Evolutionary conservation across 768 basidiomycete species (phyloP).

Genomic region (Leccinum obscurum): DNA sequence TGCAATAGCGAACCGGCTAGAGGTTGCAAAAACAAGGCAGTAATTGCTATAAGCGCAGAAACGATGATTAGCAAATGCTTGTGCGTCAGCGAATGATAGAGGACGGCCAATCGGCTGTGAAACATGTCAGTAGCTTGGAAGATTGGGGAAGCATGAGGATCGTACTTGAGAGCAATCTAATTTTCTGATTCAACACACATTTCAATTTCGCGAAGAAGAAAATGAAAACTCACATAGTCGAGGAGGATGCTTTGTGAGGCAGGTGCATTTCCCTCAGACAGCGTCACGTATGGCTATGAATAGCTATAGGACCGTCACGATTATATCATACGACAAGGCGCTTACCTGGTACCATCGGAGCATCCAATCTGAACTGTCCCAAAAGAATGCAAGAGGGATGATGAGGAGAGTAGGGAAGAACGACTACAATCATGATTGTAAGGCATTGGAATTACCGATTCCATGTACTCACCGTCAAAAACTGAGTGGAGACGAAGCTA

Average conservation of each 20-base stretch:
- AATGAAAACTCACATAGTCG: slow-evolving; percentile 53
- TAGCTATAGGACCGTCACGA: slow-evolving; percentile 6
- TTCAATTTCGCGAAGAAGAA: neutral
- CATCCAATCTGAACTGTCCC: slow-evolving; percentile 54
- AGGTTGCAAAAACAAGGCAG: slow-evolving; percentile 54
- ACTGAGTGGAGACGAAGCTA: slow-evolving; percentile 44
- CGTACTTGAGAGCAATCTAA: slow-evolving; percentile 48
- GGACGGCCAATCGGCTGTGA: slow-evolving; percentile 41
- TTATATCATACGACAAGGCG: neutral
- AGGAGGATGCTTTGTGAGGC: slow-evolving; percentile 63
- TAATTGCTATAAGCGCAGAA: slow-evolving; percentile 50
- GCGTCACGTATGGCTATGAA: slow-evolving; percentile 58
- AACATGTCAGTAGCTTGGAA: slow-evolving; percentile 6
- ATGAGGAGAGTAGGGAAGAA: slow-evolving; percentile 58
- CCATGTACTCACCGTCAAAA: slow-evolving; percentile 42
- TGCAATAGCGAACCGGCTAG: slow-evolving; percentile 45
- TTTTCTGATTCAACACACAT: slow-evolving; percentile 4
- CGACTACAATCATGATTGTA: slow-evolving; percentile 37
- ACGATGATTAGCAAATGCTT: slow-evolving; percentile 55
- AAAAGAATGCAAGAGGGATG: slow-evolving; percentile 49
- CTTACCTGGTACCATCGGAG: slow-evolving; percentile 60
- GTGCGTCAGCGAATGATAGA: slow-evolving; percentile 49
- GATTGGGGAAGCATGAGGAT: neutral
- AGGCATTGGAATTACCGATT: neutral
- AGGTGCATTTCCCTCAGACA: slow-evolving; percentile 51